These are phyloP conservation scores for Agrocybe praecox DNA, from an alignment of 768 basidiomycete species.

Conservation along the genomic window DNA sequence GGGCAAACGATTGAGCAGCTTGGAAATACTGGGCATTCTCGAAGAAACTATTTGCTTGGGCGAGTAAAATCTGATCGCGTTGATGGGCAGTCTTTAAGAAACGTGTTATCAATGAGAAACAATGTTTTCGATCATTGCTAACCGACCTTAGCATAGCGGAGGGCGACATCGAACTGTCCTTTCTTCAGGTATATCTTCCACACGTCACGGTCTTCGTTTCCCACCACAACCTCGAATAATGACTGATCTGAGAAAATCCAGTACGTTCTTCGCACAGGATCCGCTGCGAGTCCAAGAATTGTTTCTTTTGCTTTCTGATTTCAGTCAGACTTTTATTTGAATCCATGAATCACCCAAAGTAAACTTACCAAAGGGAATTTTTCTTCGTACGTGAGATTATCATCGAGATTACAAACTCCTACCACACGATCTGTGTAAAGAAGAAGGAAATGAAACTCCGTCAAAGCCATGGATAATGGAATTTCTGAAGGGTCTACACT, in stretches of 20 bases:
- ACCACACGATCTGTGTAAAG: constrained; percentile 79
- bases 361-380: constrained; percentile 70
- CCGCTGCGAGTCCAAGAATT: constrained; percentile 76
- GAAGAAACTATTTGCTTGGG: constrained; percentile 84
- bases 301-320: constrained; percentile 73
- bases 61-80: constrained; percentile 79
- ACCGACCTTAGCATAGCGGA: constrained; percentile 80
- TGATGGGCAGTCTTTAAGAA: constrained; percentile 83
- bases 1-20: constrained; percentile 91
- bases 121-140: not conserved
- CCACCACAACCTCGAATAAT: constrained; percentile 83
- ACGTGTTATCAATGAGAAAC: not conserved
- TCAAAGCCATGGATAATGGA: constrained; percentile 80
- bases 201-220: constrained; percentile 91
- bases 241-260: constrained; percentile 94
- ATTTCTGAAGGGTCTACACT: constrained; percentile 36
- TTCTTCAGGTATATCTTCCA: constrained; percentile 91
- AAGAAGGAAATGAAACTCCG: constrained; percentile 91
- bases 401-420: constrained; percentile 79
- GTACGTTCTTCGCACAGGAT: constrained; percentile 86
- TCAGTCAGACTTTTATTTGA: not conserved
- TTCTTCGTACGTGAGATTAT: constrained; percentile 85
- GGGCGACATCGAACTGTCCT: constrained; percentile 74
- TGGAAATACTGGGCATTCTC: constrained; percentile 82
- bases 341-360: not conserved